Base-by-base conservation (phyloP, 1,284 basidiomycete species). In the Ganoderma resinaceum region DNA sequence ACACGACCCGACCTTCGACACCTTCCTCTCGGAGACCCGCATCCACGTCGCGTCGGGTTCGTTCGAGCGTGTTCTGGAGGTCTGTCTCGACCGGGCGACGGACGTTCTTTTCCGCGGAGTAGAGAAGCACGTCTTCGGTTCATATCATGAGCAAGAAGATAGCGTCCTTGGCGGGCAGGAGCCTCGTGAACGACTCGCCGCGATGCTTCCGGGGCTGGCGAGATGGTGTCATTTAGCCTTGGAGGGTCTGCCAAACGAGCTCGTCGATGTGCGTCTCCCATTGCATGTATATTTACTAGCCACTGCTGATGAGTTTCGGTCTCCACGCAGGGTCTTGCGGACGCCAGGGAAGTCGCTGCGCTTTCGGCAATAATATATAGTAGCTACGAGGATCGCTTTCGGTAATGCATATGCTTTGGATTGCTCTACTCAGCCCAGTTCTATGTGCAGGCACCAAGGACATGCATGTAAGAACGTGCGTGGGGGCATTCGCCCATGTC, bases 161-260 rank as follows among this genome's bases (percentile, higher is more conserved):
- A 61, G 31, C 52, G 16, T 63, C 38, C 58, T 71, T 58, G 68
- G 67, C 20, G 59, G 33, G 26, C 73, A 72, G 75, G 78, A 52
- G 69, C 73, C 53, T 65, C 74, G 66, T 73, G 80, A 71, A 38
- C 76, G 79, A 53, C 79, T 96, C 6, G 95, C 95, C 23, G 88
- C 89, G 16, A 79, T 96, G 69, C 82, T 97, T 26, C 95, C 95
- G 5, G 90, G 90, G 1, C 81, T 96, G 49, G 89, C 93, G 61
- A 83, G 89, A 67, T 95, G 94, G 90, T 91, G 90, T 75, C 87
- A 89, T 71, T 72, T 90, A 58, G 91, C 92, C 42, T 78, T 95
- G 63, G 87, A 90, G 66, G 88, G 87, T 11, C 78, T 93, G 58
- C 94, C 95, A 29, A 96, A 95, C 79, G 92, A 94, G 78, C 83